Percentiles rank a stretch among this genome's conserved stretches.
These are phyloP conservation scores for Herpetomonas samuelpessoai DNA, from an alignment of 208 protist genomes.

Conservation along the genomic window DNA sequence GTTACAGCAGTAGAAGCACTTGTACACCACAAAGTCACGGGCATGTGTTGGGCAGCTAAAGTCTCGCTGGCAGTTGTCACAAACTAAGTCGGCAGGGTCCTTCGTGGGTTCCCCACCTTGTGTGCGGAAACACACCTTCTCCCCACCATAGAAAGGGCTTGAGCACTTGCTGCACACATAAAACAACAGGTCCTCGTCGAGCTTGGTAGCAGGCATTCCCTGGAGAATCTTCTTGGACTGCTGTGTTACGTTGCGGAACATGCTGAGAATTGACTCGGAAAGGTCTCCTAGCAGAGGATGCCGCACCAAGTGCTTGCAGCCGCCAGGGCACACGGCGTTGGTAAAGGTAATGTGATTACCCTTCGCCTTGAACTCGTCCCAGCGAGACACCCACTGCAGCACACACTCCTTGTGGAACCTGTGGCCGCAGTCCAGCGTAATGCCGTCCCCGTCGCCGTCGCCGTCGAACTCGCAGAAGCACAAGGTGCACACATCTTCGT, in stretches of 20 bases:
- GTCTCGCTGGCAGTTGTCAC: conserved; percentile 60
- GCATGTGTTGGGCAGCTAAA: conserved; percentile 40
- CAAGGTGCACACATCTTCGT: conserved; percentile 54
- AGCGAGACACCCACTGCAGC: conserved; percentile 58
- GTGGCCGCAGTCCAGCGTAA: conserved; percentile 86
- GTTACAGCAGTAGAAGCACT: conserved; percentile 89
- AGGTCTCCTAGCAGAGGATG: conserved; percentile 39
- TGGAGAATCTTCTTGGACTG: conserved; percentile 20
- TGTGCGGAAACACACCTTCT: conserved; percentile 72
- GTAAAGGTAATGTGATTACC: conserved; percentile 84
- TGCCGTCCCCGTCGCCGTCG: conserved; percentile 44
- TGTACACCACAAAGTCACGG: conserved; percentile 65
- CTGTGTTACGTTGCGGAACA: conserved; percentile 31
- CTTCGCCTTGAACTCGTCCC: conserved; percentile 63
- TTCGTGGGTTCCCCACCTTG: conserved; percentile 59
- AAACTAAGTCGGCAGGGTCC: conserved; percentile 56
- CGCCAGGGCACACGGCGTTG: conserved; percentile 73
- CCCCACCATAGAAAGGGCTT: conserved; percentile 74
- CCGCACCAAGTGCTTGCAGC: conserved; percentile 72
- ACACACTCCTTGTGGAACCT: conserved; percentile 80
- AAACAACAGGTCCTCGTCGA: conserved; percentile 67
- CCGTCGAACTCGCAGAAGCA: conserved; percentile 81
- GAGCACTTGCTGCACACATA: conserved; percentile 72
- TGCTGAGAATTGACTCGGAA: conserved; percentile 36
- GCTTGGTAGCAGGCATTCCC: conserved; percentile 32